Conservation (phyloP, 495 filamentous ascomycete genomes). For the Penicillium ucsense region DNA sequence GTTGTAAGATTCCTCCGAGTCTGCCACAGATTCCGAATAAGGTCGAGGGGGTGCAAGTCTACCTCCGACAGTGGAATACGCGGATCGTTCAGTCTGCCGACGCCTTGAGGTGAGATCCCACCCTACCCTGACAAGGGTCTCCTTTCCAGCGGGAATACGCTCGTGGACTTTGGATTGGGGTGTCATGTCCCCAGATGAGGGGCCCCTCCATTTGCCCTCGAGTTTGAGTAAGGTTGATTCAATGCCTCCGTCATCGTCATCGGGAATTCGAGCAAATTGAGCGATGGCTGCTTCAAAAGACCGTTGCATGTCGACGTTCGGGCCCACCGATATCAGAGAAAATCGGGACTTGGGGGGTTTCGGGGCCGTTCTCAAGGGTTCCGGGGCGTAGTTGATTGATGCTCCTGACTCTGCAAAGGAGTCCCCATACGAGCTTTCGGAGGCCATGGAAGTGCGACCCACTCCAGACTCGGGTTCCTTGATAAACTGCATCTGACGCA, state of each 20-base stretch:
- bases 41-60: conserved; percentile 22
- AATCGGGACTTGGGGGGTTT: conserved; percentile 35
- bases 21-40: conserved; percentile 33
- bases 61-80: conserved; percentile 22
- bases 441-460: conserved; percentile 62
- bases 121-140: not conserved
- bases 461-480: conserved; percentile 53
- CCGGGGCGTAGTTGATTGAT: conserved; percentile 13
- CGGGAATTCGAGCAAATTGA: conserved; percentile 79
- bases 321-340: conserved; percentile 65
- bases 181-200: not conserved
- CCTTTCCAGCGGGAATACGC: not conserved
- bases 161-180: not conserved
- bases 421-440: conserved; percentile 57
- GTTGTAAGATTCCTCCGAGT: conserved; percentile 62
- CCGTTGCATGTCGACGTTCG: conserved; percentile 66
- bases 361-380: conserved; percentile 24
- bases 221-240: conserved; percentile 87
- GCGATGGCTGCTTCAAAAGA: conserved; percentile 89
- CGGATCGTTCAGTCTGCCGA: conserved; percentile 21
- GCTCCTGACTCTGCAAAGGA: conserved; percentile 43
- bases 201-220: conserved; percentile 63
- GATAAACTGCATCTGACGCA: conserved; percentile 69
- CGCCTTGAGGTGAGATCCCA: conserved; percentile 13
- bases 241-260: conserved; percentile 88